Conservation (phyloP, 2,329 filamentous ascomycete genomes). For the Colletotrichum brevisporum region DNA sequence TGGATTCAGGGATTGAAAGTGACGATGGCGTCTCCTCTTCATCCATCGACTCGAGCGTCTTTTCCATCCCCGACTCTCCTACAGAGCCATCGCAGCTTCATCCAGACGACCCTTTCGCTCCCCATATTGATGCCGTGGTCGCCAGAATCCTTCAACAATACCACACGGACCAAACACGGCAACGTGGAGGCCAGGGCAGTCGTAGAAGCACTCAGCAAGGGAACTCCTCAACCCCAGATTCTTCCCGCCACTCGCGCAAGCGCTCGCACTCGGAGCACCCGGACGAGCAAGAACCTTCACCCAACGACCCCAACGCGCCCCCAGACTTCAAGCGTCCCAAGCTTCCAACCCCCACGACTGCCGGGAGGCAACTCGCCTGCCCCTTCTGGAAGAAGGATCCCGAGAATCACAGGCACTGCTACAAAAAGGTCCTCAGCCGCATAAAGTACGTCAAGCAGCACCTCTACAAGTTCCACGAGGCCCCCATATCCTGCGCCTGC, state of each 20-base stretch:
- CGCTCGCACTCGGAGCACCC: constrained; percentile 12
- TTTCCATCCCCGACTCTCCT: constrained; percentile 23
- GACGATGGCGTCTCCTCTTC: constrained; percentile 5
- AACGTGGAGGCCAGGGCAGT: constrained; percentile 11
- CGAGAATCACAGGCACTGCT: constrained; percentile 46
- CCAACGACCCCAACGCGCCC: background rate
- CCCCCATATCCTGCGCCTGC: constrained; percentile 46
- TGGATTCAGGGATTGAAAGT: constrained; percentile 13
- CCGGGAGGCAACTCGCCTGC: constrained; percentile 43
- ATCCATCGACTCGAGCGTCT: constrained; percentile 26
- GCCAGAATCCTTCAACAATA: background rate
- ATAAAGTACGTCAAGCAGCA: constrained; percentile 51
- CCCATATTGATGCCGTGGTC: background rate
- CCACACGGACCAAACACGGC: background rate
- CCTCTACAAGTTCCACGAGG: constrained; percentile 44
- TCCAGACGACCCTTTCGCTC: constrained; percentile 13
- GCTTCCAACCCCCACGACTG: background rate
- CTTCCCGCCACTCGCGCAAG: constrained; percentile 19
- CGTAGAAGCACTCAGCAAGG: background rate
- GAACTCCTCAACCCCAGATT: constrained; percentile 9
- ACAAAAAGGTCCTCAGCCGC: constrained; percentile 45
- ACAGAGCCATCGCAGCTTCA: constrained; percentile 6
- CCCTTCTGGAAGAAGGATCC: constrained; percentile 50
- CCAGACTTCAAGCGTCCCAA: constrained; percentile 19
- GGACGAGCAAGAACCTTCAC: background rate